phyloP scores from a whole-genome alignment of 805 yeast species.

The Metschnikowia matae region DNA sequence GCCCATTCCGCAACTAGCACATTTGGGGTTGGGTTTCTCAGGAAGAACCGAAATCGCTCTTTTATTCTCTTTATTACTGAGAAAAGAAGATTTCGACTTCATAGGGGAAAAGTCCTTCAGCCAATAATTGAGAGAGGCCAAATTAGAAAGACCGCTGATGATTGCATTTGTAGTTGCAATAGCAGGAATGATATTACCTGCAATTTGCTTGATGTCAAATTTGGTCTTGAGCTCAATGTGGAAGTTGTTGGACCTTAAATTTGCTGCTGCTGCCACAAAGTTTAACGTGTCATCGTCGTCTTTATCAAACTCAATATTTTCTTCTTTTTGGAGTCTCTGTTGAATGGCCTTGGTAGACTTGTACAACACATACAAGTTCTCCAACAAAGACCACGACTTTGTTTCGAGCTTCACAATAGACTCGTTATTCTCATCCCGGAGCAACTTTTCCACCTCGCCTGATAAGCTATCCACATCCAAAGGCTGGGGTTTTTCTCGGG shows the following conservation, averaged over 20 bases:
- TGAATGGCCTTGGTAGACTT: constrained; percentile 49
- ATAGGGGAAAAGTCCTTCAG: constrained; percentile 25
- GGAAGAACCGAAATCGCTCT: constrained; percentile 63
- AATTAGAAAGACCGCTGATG: constrained; percentile 81
- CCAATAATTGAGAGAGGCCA: constrained; percentile 61
- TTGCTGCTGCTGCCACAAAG: constrained; percentile 84
- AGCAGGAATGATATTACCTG: constrained; percentile 98
- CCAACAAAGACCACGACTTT: constrained; percentile 55
- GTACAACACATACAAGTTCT: constrained; percentile 59
- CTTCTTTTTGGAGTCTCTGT: constrained; percentile 38
- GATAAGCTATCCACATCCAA: constrained; percentile 32
- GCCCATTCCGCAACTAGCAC: constrained; percentile 61
- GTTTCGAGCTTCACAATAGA: constrained; percentile 32
- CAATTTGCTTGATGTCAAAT: constrained; percentile 89
- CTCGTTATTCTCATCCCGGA: constrained; percentile 18
- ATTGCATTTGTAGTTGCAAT: constrained; percentile 97
- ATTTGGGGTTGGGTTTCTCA: constrained; percentile 60
- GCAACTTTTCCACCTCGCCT: constrained; percentile 13
- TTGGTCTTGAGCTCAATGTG: constrained; percentile 66
- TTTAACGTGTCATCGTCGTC: constrained; percentile 90
- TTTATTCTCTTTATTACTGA: constrained; percentile 49
- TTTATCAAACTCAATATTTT: constrained; percentile 70
- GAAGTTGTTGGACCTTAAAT: constrained; percentile 69
- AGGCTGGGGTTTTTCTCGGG: constrained; percentile 65
- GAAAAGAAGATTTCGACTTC: constrained; percentile 31